A percentile compares a stretch with the other conserved stretches of the same genome.
These are phyloP conservation scores for Recurvomyces mirabilis DNA, from an alignment of 495 filamentous ascomycete species.

Conservation along the genomic window DNA sequence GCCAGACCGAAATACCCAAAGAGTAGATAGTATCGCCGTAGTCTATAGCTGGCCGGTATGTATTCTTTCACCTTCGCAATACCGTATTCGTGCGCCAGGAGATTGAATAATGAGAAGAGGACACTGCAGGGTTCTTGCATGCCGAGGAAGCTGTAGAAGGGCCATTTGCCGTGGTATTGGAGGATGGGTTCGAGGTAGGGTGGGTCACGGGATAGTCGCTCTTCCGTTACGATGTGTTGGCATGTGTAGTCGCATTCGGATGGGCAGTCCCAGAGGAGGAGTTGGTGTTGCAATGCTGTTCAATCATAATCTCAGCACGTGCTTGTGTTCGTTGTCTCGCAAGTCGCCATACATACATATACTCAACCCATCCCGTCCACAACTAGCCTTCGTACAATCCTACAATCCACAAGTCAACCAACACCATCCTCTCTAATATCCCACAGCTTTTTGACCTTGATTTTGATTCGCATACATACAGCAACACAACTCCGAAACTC, in stretches of 20 bases:
- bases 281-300: conserved; percentile 53
- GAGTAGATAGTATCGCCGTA: conserved; percentile 67
- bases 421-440: background rate
- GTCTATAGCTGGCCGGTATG: conserved; percentile 60
- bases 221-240: conserved; percentile 82
- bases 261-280: conserved; percentile 72
- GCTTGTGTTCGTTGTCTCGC: too few species aligned
- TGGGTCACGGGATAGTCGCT: conserved; percentile 52
- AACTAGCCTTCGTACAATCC: conserved; percentile 77
- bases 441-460: background rate
- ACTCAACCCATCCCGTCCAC: conserved; percentile 38
- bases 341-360: conserved; percentile 55
- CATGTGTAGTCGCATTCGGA: conserved; percentile 96
- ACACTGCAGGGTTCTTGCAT: conserved; percentile 92
- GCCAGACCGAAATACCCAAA: conserved; percentile 74
- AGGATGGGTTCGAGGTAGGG: conserved; percentile 56
- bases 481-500: conserved; percentile 84
- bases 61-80: conserved; percentile 54
- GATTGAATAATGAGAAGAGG: conserved; percentile 83
- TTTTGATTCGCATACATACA: conserved; percentile 39
- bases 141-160: conserved; percentile 77
- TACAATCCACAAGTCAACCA: conserved; percentile 29
- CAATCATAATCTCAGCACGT: too few species aligned
- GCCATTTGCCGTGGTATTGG: conserved; percentile 99
- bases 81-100: conserved; percentile 74